Percentiles rank a stretch among this genome's conserved stretches.
Evolutionary conservation across 163 green algal species (phyloP).

Genomic region (Scenedesmus sp.): DNA sequence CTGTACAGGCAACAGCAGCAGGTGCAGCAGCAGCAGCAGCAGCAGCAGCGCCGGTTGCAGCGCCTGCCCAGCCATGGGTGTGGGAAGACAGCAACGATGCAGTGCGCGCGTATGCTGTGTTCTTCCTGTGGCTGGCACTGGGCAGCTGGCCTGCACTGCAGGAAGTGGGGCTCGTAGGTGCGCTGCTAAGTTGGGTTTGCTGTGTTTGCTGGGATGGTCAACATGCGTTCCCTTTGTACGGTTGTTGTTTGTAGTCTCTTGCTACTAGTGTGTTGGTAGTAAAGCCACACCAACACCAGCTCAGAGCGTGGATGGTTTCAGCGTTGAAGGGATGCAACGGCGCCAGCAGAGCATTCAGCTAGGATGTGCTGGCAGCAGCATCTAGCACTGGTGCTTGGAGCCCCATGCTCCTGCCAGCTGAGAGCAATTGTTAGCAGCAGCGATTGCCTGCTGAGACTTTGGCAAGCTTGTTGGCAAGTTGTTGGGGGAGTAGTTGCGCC

Average conservation of each 20-base stretch:
- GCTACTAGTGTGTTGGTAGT: background rate
- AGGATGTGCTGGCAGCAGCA: too few relatives aligned
- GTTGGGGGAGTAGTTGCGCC: too few relatives aligned
- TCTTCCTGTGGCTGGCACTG: conserved; percentile 68
- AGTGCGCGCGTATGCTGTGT: conserved; percentile 67
- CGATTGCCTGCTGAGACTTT: too few relatives aligned
- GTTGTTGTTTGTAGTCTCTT: background rate
- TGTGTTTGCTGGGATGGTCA: background rate
- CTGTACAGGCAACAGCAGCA: background rate
- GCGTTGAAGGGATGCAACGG: too few relatives aligned
- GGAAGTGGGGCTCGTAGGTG: background rate
- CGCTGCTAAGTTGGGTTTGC: background rate
- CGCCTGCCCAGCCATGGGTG: conserved; percentile 58
- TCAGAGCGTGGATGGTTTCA: too few relatives aligned
- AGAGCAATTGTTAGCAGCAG: too few relatives aligned
- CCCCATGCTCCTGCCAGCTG: too few relatives aligned
- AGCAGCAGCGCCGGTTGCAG: background rate
- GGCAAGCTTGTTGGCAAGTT: too few relatives aligned
- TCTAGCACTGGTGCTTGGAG: too few relatives aligned
- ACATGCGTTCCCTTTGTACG: background rate
- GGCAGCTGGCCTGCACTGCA: conserved; percentile 70
- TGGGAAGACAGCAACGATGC: conserved; percentile 81
- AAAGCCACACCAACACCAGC: too few relatives aligned
- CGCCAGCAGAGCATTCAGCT: too few relatives aligned
- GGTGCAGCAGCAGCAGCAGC: background rate